phyloP scores from a whole-genome alignment of 306 rosid species.

The Lablab purpureus region DNA sequence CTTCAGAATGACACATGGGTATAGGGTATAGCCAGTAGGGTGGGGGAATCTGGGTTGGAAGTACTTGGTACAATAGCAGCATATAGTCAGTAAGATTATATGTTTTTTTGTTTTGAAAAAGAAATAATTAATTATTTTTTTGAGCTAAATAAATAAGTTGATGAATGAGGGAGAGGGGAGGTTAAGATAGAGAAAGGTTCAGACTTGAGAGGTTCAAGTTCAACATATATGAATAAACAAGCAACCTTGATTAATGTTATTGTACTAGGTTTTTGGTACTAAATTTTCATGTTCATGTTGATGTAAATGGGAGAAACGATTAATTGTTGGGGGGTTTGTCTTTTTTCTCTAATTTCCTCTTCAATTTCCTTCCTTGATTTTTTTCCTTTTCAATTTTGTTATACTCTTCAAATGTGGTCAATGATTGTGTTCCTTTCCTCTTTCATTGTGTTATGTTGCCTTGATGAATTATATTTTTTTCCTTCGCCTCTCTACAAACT shows the following conservation, averaged over 20 bases:
- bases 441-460: slow-evolving; percentile 1
- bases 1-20: slow-evolving; percentile 52
- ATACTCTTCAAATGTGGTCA: slow-evolving; percentile 14
- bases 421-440: not conserved
- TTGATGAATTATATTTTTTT: not conserved
- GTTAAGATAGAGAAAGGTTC: slow-evolving; percentile 39
- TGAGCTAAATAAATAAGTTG: slow-evolving; percentile 63
- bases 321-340: slow-evolving; percentile 39
- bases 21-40: slow-evolving; percentile 27
- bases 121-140: slow-evolving; percentile 66
- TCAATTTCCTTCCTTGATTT: not conserved
- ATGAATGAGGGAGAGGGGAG: slow-evolving; percentile 37
- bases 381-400: slow-evolving; percentile 26
- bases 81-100: slow-evolving; percentile 61
- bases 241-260: slow-evolving; percentile 42
- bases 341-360: not conserved
- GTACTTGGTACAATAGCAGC: slow-evolving; percentile 50
- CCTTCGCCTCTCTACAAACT: not conserved
- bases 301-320: slow-evolving; percentile 59
- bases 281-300: slow-evolving; percentile 46
- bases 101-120: slow-evolving; percentile 50
- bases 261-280: not conserved
- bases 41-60: slow-evolving; percentile 34
- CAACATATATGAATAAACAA: slow-evolving; percentile 55
- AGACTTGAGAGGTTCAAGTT: slow-evolving; percentile 47